Base-by-base conservation (phyloP, 768 basidiomycete species). In the Boletus speciosus region DNA sequence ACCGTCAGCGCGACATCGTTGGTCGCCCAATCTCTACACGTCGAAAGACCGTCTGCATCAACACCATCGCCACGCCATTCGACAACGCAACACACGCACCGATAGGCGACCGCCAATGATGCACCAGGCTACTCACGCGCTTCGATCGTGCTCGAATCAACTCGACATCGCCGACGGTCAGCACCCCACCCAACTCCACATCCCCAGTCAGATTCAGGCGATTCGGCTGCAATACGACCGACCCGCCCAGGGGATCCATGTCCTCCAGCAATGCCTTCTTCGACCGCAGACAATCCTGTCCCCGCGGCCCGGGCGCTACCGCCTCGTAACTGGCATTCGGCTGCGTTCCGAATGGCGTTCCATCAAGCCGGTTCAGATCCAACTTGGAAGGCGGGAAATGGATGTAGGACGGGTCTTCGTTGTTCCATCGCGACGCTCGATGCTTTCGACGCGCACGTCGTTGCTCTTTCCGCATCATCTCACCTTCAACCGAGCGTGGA, bases 401-500 rank as follows among this genome's bases (percentile, higher is more conserved):
- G 12, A 72, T 32, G 58, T 58, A 67, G 29, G 58, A 57, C 6
- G 19, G 39, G 2, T 3, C 38, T 6, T 50, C 54, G 21, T 5
- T 7, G 42, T 34, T 23, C 49, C 36, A 52, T 14, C n/a, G 47
- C 16, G 23, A 46, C 1, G 52, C 11, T 1, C 52, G 51, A 19
- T 54, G 36, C 23, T 25, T 51, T n/a, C 50, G 55, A 9, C 40
- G 52, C 12, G 48, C 23, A 19, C 72, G 77, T 1, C 70, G 67
- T 12, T 77, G 77, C 45, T 85, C 82, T 25, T 71, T 76, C 5
- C 73, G 70, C 4, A 78, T 74, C 23, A 86, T 84, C 68, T 88
- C 87, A 19, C 78, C 73, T 68, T 86, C 79, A 41, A 86, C 78
- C 6, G 85, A 87, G 38, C 90, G 86, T 49, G 90, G 90, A 74